These are phyloP conservation scores for Pestalotiopsis sp. DNA, from an alignment of 2,329 filamentous ascomycete genomes.

Conservation along the genomic window DNA sequence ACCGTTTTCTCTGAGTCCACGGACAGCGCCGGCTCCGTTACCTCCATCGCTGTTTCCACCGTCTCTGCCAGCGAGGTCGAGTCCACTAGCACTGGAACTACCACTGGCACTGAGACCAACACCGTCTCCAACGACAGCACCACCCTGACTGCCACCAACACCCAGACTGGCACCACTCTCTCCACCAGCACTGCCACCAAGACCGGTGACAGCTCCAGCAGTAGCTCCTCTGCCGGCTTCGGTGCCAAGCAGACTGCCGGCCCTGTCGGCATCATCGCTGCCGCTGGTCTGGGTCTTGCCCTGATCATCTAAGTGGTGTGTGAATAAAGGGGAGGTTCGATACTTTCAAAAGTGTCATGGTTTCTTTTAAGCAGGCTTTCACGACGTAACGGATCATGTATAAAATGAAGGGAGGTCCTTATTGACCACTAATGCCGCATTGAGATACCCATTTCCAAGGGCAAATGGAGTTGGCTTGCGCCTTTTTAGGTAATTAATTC, in stretches of 20 bases:
- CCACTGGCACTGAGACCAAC: conserved; percentile 4
- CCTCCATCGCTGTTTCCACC: background rate
- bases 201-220: conserved; percentile 17
- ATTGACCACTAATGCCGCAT: conserved; percentile 13
- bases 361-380: background rate
- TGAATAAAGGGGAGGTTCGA: background rate
- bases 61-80: background rate
- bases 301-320: conserved; percentile 26
- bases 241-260: conserved; percentile 29
- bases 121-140: conserved; percentile 12
- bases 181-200: conserved; percentile 13
- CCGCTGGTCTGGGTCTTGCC: conserved; percentile 29
- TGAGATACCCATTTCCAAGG: conserved; percentile 14
- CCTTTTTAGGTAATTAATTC: conserved; percentile 10
- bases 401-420: conserved; percentile 10
- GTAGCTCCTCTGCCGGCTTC: conserved; percentile 2
- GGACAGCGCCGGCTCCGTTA: conserved; percentile 18
- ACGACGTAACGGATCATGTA: conserved; percentile 14
- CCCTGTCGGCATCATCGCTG: conserved; percentile 29
- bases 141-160: conserved; percentile 15
- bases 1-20: conserved; percentile 19
- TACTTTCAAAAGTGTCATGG: background rate
- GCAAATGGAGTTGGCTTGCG: conserved; percentile 11
- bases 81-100: conserved; percentile 5
- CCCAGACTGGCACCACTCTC: conserved; percentile 13